These are phyloP conservation scores for Colletotrichum tofieldiae DNA, from an alignment of 2,329 filamentous ascomycete species.

Conservation along the genomic window DNA sequence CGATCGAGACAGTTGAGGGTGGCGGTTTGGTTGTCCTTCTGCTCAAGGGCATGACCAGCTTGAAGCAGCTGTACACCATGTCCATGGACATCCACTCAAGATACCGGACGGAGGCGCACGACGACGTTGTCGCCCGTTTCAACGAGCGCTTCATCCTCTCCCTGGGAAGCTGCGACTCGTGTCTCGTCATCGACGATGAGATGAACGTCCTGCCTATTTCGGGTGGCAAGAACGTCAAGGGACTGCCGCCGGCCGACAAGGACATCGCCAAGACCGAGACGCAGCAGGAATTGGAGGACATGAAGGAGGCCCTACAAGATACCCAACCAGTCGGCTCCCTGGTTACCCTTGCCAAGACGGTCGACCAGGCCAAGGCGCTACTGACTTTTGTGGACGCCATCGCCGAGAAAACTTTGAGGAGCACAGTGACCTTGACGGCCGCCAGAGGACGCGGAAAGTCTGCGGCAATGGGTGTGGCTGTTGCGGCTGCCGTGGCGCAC, in stretches of 20 bases:
- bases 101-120: constrained; percentile 96
- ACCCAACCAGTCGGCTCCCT: constrained; percentile 89
- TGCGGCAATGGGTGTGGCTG: constrained; percentile 92
- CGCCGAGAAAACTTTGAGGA: constrained; percentile 93
- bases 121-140: constrained; percentile 94
- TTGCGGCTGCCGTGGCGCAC: constrained; percentile 93
- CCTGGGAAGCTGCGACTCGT: constrained; percentile 93
- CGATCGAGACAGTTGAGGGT: constrained; percentile 97
- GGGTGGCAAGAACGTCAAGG: constrained; percentile 90
- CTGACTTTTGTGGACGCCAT: constrained; percentile 97
- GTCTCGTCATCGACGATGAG: constrained; percentile 97
- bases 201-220: constrained; percentile 98
- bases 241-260: constrained; percentile 81
- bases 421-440: constrained; percentile 93
- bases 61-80: constrained; percentile 97
- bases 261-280: constrained; percentile 81
- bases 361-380: constrained; percentile 97
- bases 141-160: constrained; percentile 98
- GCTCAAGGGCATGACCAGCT: constrained; percentile 94
- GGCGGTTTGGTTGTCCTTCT: constrained; percentile 92
- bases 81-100: constrained; percentile 98
- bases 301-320: constrained; percentile 91
- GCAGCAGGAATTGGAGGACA: constrained; percentile 83
- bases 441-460: constrained; percentile 97
- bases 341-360: constrained; percentile 87